phyloP scores from a whole-genome alignment of 2,329 filamentous ascomycete genomes.

The Fusarium sp. region DNA sequence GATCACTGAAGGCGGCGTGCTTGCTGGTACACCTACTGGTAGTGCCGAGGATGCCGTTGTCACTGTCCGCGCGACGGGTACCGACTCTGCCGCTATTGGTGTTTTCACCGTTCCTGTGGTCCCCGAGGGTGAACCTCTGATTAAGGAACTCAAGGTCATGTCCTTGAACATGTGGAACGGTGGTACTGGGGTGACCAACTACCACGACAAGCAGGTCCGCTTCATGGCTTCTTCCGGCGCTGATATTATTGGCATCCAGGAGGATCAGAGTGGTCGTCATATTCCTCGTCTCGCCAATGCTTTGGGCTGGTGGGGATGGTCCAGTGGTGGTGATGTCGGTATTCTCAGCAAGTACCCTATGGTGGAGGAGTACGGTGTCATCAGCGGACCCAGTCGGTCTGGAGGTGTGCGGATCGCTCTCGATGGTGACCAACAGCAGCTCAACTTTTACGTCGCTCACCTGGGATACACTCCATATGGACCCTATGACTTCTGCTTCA shows the following conservation, averaged over 20 bases:
- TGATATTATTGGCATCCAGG: constrained; percentile 56
- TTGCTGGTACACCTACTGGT: constrained; percentile 51
- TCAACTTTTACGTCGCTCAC: constrained; percentile 54
- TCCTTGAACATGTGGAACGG: constrained; percentile 57
- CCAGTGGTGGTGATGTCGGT: constrained; percentile 48
- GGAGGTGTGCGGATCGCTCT: constrained; percentile 52
- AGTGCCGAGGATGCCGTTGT: constrained; percentile 36
- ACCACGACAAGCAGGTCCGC: constrained; percentile 54
- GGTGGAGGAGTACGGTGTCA: constrained; percentile 45
- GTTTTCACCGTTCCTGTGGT: constrained; percentile 51
- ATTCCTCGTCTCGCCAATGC: constrained; percentile 51
- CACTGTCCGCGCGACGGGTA: constrained; percentile 46
- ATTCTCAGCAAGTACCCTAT: constrained; percentile 57
- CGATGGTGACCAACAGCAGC: constrained; percentile 47
- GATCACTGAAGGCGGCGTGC: constrained; percentile 48
- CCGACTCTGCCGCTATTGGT: constrained; percentile 43
- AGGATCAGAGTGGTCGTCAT: constrained; percentile 48
- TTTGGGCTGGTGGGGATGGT: constrained; percentile 55
- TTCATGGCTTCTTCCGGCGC: constrained; percentile 49
- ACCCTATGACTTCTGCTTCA: constrained; percentile 58
- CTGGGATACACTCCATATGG: constrained; percentile 56
- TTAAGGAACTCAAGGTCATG: constrained; percentile 52
- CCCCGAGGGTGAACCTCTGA: constrained; percentile 41
- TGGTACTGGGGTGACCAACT: constrained; percentile 51
- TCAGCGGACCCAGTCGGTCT: constrained; percentile 31